Conservation (phyloP, 2,329 filamentous ascomycete genomes). For the Sphaerulina populicola region DNA sequence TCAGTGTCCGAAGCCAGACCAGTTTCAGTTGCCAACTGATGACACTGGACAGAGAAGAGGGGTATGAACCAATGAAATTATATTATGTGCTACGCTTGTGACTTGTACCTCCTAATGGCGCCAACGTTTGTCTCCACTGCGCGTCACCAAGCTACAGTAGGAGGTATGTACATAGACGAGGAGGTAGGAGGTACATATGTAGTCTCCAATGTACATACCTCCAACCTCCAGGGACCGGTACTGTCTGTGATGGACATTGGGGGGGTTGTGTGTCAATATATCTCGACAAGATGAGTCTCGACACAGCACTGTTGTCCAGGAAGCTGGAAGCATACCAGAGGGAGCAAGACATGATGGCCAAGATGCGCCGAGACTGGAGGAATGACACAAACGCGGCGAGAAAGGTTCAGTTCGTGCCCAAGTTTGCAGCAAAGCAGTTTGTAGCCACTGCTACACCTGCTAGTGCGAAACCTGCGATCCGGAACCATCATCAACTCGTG, state of each 20-base stretch:
- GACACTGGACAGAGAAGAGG: background rate
- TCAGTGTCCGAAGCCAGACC: background rate
- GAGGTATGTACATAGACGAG: no score
- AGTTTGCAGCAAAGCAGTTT: constrained; percentile 15
- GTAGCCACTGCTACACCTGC: constrained; percentile 14
- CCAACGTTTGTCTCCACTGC: background rate
- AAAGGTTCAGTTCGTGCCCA: constrained; percentile 14
- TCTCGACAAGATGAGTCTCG: constrained; percentile 2
- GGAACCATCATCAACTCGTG: background rate
- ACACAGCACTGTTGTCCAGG: constrained; percentile 16
- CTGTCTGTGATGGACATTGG: no score
- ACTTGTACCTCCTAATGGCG: background rate
- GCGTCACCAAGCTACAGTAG: background rate
- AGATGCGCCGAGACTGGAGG: constrained; percentile 10
- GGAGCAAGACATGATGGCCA: constrained; percentile 16
- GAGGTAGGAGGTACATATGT: no score
- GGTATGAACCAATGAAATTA: background rate
- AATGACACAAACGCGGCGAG: constrained; percentile 2
- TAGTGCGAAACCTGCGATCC: background rate
- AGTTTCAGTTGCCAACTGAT: background rate
- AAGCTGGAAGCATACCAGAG: constrained; percentile 18
- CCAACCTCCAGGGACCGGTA: no score
- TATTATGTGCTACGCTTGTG: background rate
- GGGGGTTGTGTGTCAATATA: no score
- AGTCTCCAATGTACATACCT: no score